Conservation (phyloP, 2,329 filamentous ascomycete species). For the Aspergillus tubingensis region DNA sequence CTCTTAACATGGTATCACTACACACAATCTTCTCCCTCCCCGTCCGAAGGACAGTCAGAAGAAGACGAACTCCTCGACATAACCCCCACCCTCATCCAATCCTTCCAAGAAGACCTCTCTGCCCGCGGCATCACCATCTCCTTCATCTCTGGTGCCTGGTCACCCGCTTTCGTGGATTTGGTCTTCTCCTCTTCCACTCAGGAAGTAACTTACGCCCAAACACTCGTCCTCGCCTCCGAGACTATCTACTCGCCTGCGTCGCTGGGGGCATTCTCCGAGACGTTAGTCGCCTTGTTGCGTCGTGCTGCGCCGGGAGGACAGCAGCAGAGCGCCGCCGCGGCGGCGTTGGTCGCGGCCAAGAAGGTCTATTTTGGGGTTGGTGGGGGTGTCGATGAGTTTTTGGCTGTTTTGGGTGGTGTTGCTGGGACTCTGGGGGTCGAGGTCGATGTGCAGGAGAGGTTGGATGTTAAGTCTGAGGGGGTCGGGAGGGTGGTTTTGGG, state of each 20-base stretch:
- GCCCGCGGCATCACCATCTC: constrained; percentile 50
- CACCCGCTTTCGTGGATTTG: constrained; percentile 49
- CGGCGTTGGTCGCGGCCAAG: constrained; percentile 62
- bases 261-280: constrained; percentile 57
- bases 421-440: constrained; percentile 27
- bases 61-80: constrained; percentile 49
- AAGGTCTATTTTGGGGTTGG: constrained; percentile 68
- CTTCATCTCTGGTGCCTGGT: constrained; percentile 64
- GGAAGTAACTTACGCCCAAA: too few relatives aligned
- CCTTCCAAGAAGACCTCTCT: constrained; percentile 49
- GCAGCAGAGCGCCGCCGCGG: constrained; percentile 33
- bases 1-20: constrained; percentile 55
- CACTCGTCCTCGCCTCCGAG: constrained; percentile 61
- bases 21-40: constrained; percentile 9
- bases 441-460: constrained; percentile 34
- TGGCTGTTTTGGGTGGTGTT: constrained; percentile 34
- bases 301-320: constrained; percentile 25
- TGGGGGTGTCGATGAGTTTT: constrained; percentile 64
- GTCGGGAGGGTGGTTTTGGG: constrained; percentile 49
- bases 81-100: constrained; percentile 48
- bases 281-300: constrained; percentile 53
- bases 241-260: constrained; percentile 64
- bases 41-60: constrained; percentile 14
- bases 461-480: constrained; percentile 45
- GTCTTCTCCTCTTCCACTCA: constrained; percentile 29